A percentile compares a stretch with the other conserved stretches of the same genome.
Conservation (phyloP, 2,329 filamentous ascomycete genomes). For the Trichothecium sympodiale region DNA sequence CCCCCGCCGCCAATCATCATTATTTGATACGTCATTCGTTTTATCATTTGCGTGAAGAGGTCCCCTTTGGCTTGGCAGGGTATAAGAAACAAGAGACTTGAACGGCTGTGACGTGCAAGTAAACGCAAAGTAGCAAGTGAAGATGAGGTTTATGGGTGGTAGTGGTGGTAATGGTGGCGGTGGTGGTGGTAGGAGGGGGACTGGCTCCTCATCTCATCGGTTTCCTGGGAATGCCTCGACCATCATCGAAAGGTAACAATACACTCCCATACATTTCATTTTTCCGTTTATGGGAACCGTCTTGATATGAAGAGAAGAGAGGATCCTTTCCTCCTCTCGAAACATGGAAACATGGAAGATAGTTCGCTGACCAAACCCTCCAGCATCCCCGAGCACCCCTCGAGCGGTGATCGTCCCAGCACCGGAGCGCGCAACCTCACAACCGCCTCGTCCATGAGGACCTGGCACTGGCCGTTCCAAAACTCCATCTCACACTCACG, state of each 20-base stretch:
- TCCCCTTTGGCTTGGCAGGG: no score
- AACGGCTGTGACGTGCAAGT: no score
- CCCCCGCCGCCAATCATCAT: no score
- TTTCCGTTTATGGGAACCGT: no score
- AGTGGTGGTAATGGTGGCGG: no score
- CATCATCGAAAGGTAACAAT: conserved; percentile 4
- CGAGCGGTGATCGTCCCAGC: conserved; percentile 1
- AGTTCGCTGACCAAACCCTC: background rate
- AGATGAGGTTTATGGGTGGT: conserved; percentile 4
- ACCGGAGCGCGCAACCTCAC: conserved; percentile 1
- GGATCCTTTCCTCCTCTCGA: no score
- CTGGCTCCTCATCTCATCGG: conserved; percentile 1
- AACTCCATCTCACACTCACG: conserved; percentile 3
- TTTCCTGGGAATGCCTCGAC: conserved; percentile 3
- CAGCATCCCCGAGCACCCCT: conserved; percentile 5
- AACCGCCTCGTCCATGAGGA: conserved; percentile 3
- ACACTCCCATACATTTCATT: no score
- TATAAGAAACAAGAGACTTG: no score
- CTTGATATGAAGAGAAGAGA: no score
- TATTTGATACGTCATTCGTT: no score
- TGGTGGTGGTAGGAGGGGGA: conserved; percentile 1
- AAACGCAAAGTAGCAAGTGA: background rate
- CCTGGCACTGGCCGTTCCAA: conserved; percentile 4
- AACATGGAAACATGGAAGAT: background rate
- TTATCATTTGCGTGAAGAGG: no score